phyloP scores from a whole-genome alignment of 2,329 filamentous ascomycete genomes.

The Alternaria dauci region DNA sequence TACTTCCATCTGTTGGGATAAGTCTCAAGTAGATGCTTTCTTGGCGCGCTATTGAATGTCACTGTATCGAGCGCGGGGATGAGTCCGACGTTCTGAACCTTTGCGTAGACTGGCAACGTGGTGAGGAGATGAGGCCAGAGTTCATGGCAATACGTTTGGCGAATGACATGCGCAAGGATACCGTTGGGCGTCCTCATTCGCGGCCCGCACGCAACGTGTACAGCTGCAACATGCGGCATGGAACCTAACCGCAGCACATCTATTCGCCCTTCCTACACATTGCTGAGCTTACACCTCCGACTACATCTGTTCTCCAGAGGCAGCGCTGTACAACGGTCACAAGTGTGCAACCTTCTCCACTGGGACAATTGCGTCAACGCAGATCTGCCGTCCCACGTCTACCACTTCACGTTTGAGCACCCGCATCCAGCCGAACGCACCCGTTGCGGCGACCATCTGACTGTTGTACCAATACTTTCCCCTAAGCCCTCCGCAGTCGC shows the following conservation, averaged over 20 bases:
- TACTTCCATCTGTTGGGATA: not conserved
- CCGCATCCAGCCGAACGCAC: constrained; percentile 1
- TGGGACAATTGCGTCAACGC: constrained; percentile 8
- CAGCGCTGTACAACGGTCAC: constrained; percentile 1
- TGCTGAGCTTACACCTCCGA: not conserved
- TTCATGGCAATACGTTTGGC: not conserved
- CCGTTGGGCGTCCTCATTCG: not conserved
- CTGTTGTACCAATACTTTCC: constrained; percentile 19
- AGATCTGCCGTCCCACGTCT: constrained; percentile 18
- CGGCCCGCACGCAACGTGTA: constrained; percentile 5
- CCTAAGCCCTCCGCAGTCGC: constrained; percentile 1
- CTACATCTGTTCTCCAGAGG: not conserved
- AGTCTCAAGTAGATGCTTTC: constrained; percentile 16
- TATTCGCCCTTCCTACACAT: not conserved
- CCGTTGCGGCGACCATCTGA: constrained; percentile 1
- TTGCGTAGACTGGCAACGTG: not conserved
- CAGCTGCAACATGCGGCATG: constrained; percentile 3
- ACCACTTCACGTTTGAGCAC: constrained; percentile 2
- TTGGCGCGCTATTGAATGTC: constrained; percentile 12
- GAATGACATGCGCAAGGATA: not conserved
- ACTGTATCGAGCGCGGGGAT: not conserved
- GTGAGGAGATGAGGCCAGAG: not conserved
- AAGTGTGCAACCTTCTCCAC: constrained; percentile 8
- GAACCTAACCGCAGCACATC: not conserved
- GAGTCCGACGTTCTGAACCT: not conserved